Percentiles rank a stretch among this genome's conserved stretches.
Evolutionary conservation across 2,329 filamentous ascomycete species (phyloP).

Genomic region (Penicillium sp.): DNA sequence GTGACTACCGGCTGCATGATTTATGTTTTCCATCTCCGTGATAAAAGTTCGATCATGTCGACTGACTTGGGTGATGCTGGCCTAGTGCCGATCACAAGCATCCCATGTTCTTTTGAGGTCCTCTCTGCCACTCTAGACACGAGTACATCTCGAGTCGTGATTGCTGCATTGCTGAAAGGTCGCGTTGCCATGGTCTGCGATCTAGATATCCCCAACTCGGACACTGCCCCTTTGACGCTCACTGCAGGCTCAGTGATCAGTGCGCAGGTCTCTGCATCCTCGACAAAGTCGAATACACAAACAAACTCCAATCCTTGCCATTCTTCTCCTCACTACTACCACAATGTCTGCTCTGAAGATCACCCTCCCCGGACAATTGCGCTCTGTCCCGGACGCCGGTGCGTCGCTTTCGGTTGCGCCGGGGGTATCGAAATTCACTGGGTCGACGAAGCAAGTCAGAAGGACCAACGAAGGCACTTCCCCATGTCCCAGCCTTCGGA

Average conservation of each 20-base stretch:
- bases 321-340: conserved; percentile 44
- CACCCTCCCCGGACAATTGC: conserved; percentile 64
- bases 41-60: conserved; percentile 20
- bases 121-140: conserved; percentile 63
- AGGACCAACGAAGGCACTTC: conserved; percentile 39
- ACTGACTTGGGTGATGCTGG: conserved; percentile 29
- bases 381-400: conserved; percentile 62
- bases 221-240: background rate
- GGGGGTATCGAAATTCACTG: conserved; percentile 64
- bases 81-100: conserved; percentile 50
- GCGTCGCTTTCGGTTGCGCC: conserved; percentile 64
- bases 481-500: conserved; percentile 44
- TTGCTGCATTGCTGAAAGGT: conserved; percentile 60
- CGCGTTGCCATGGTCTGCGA: conserved; percentile 62
- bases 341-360: conserved; percentile 58
- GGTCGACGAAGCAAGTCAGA: conserved; percentile 48
- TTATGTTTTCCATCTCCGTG: conserved; percentile 54
- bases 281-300: background rate
- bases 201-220: conserved; percentile 31
- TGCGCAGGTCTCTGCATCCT: conserved; percentile 20
- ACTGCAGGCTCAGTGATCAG: conserved; percentile 16
- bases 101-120: conserved; percentile 57
- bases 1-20: conserved; percentile 55
- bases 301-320: conserved; percentile 5
- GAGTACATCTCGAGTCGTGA: conserved; percentile 52